Percentiles rank a stretch among this genome's conserved stretches.
Evolutionary conservation across 2,329 filamentous ascomycete species (phyloP).

Genomic region (Penicillium verrucosum): DNA sequence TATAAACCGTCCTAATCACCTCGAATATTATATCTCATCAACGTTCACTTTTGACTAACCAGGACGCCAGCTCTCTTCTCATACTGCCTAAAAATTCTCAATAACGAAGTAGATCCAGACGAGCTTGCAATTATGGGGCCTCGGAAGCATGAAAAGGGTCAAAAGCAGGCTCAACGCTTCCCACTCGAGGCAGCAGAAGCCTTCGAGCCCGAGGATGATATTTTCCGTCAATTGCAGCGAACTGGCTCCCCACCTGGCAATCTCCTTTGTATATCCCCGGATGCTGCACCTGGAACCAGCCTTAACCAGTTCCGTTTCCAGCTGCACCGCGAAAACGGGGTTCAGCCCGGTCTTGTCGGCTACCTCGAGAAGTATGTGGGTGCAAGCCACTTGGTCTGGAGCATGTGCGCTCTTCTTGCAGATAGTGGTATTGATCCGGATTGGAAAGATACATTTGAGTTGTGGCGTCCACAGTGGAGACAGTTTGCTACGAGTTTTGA

Average conservation of each 20-base stretch:
- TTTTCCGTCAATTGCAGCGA: neutral
- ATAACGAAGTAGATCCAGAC: neutral
- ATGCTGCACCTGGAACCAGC: neutral
- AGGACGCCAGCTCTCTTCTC: too few relatives aligned
- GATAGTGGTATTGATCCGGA: neutral
- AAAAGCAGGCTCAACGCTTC: neutral
- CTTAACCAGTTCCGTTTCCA: conserved; percentile 3
- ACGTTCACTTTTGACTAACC: neutral
- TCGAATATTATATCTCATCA: neutral
- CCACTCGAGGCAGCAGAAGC: neutral
- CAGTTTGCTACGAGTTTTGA: neutral
- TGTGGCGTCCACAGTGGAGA: neutral
- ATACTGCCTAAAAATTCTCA: neutral
- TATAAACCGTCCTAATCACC: neutral
- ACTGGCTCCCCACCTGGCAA: neutral
- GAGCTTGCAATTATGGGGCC: neutral
- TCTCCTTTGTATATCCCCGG: neutral
- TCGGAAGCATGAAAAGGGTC: neutral
- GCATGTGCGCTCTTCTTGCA: neutral
- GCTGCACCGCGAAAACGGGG: neutral
- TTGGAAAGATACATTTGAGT: neutral
- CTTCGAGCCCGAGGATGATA: neutral
- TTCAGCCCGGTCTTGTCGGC: neutral
- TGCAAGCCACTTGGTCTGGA: neutral
- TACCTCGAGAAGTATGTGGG: neutral